Base-by-base conservation (phyloP, 352 stramenopile genomes). In the Aphanomyces astaci region DNA sequence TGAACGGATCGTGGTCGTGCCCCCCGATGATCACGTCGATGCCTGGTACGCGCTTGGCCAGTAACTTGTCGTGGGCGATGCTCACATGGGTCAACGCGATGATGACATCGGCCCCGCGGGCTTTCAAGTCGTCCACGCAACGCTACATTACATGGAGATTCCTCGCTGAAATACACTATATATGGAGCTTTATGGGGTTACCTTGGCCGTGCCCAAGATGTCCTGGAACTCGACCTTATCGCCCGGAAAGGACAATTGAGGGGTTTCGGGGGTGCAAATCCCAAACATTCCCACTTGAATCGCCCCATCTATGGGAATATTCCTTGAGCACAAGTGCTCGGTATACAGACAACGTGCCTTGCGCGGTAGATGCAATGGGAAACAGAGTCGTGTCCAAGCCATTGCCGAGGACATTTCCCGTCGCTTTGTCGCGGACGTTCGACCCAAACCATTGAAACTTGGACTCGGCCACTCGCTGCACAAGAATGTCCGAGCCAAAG, bases 1-100 rank as follows among this genome's bases (percentile, higher is more conserved):
- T 90, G 57, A 96, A 88, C 0, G 87, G 87, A 43, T 97, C 88
- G 70, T 98, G 92, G 70, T 98, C 92, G 71, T 98, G 92, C 11
- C 92, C 90, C 15, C 91, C 91, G 22, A 98, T 76, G 39, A 97
- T 82, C 46, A 96, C 60, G 56, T 96, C 78, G 32, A 95, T 92
- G 5, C 83, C 83, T 4, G 79, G 78, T 27, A 89, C 76, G 43
- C 77, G 77, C 2, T 76, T 71, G 0, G 84, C 84, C 32, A 96
- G 64, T 25, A 83, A 66, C 28, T 81, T 78, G 72, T 96, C 89
- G 56, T 93, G 78, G 0, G 74, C 78, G 63, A 94, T 83, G 15
- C 79, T 87, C 46, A 96, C 55, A 56, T 96, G 89, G 2, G 89
- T 96, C 25, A 96, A 65, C 36, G 81, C 89, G 2, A 96, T 52